These are phyloP conservation scores for Podaxis sp. DNA, from an alignment of 768 basidiomycete genomes.

Conservation along the genomic window DNA sequence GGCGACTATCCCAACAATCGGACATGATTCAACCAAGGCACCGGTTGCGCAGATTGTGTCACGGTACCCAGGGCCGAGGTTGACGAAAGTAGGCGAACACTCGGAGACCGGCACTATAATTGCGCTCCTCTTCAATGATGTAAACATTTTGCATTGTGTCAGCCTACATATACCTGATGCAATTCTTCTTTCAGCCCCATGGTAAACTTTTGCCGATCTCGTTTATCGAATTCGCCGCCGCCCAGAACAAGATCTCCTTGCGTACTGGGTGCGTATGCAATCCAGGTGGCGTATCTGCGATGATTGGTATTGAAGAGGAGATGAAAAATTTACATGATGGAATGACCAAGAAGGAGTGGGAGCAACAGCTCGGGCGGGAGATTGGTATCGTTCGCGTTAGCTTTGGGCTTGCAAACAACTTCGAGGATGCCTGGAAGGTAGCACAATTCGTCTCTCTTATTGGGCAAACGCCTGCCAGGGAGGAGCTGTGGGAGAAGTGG, in stretches of 20 bases:
- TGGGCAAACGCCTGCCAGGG: constrained; percentile 28
- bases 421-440: constrained; percentile 68
- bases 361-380: constrained; percentile 59
- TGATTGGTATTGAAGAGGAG: constrained; percentile 63
- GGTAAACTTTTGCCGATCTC: constrained; percentile 71
- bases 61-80: constrained; percentile 49
- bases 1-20: constrained; percentile 51
- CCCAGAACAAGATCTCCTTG: constrained; percentile 64
- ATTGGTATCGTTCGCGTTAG: constrained; percentile 76
- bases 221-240: constrained; percentile 72
- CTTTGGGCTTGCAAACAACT: constrained; percentile 76
- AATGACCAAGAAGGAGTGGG: constrained; percentile 60
- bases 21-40: constrained; percentile 56
- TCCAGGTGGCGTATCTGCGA: constrained; percentile 74
- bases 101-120: constrained; percentile 65
- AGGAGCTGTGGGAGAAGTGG: constrained; percentile 30
- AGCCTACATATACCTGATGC: neutral
- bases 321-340: constrained; percentile 39
- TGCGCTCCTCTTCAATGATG: constrained; percentile 61
- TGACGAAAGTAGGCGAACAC: constrained; percentile 62
- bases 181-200: constrained; percentile 43
- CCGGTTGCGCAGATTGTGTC: constrained; percentile 74
- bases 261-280: constrained; percentile 90
- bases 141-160: constrained; percentile 32
- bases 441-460: constrained; percentile 48